Percentiles rank a stretch among this genome's conserved stretches.
Evolutionary conservation across 1,139 yeast genomes (phyloP).

Genomic region (Yamadazyma songkhlaensis): DNA sequence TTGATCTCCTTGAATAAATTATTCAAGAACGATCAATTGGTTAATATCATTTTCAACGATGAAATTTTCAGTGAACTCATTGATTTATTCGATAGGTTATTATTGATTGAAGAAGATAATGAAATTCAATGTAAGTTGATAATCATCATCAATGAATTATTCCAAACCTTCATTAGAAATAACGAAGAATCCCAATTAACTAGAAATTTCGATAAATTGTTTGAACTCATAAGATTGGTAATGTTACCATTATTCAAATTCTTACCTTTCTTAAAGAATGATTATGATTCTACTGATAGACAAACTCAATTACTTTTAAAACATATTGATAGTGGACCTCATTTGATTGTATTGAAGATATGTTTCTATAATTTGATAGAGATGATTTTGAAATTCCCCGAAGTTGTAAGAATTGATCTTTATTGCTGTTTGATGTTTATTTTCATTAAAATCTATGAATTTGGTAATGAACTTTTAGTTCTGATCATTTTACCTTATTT

Average conservation of each 20-base stretch:
- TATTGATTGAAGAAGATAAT: slow-evolving; percentile 54
- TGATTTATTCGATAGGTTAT: slow-evolving; percentile 72
- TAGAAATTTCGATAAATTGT: slow-evolving; percentile 69
- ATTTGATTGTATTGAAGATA: slow-evolving; percentile 45
- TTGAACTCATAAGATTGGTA: slow-evolving; percentile 75
- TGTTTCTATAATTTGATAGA: slow-evolving; percentile 55
- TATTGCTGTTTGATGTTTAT: slow-evolving; percentile 67
- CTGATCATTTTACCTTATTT: slow-evolving; percentile 56
- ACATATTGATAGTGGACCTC: slow-evolving; percentile 33
- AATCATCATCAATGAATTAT: slow-evolving; percentile 54
- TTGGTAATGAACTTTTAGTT: slow-evolving; percentile 43
- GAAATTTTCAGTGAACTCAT: slow-evolving; percentile 72
- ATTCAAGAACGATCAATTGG: slow-evolving; percentile 55
- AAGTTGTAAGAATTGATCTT: slow-evolving; percentile 64
- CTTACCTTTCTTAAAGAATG: slow-evolving; percentile 59
- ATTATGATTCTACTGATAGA: slow-evolving; percentile 34
- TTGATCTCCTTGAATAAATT: slow-evolving; percentile 56
- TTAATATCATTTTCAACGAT: slow-evolving; percentile 61
- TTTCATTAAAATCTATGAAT: slow-evolving; percentile 58
- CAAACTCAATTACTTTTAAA: slow-evolving; percentile 28
- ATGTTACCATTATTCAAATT: slow-evolving; percentile 60
- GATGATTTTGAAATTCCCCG: slow-evolving; percentile 65
- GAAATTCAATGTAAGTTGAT: slow-evolving; percentile 54
- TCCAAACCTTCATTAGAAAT: slow-evolving; percentile 24
- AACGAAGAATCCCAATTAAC: slow-evolving; percentile 34